Evolutionary conservation across 148 eudicot species (phyloP).

Genomic region (Cornus suecica): DNA sequence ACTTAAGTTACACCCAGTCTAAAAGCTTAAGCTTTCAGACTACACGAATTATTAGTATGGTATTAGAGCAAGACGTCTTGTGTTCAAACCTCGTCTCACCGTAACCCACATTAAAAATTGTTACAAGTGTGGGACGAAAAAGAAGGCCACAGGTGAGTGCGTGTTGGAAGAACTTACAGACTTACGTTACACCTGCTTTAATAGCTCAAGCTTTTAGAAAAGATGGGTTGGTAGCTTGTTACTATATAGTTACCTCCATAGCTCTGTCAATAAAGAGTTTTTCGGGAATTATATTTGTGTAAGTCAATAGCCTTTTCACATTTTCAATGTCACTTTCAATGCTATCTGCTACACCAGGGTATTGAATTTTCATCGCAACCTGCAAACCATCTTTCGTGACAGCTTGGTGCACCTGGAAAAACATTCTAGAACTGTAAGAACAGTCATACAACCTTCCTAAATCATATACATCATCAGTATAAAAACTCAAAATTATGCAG

Average conservation of each 20-base stretch:
- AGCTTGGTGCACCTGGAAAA: conserved; percentile 74
- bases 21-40: no score
- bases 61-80: no score
- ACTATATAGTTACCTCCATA: conserved; percentile 55
- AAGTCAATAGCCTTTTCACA: conserved; percentile 67
- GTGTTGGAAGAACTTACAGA: no score
- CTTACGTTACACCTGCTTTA: no score
- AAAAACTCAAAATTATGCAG: not conserved
- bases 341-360: conserved; percentile 98
- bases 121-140: no score
- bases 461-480: not conserved
- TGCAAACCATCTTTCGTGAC: conserved; percentile 71
- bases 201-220: no score
- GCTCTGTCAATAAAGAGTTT: conserved; percentile 85
- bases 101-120: no score
- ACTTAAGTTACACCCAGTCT: no score
- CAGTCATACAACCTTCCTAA: not conserved
- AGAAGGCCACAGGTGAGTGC: no score
- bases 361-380: conserved; percentile 94
- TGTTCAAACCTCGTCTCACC: no score
- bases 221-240: no score
- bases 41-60: no score
- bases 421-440: conserved; percentile 12
- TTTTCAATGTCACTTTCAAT: conserved; percentile 98
- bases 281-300: conserved; percentile 83